These are phyloP conservation scores for Phycomyces blakesleeanus DNA, from an alignment of 192 early-diverging fungal species.

Conservation along the genomic window DNA sequence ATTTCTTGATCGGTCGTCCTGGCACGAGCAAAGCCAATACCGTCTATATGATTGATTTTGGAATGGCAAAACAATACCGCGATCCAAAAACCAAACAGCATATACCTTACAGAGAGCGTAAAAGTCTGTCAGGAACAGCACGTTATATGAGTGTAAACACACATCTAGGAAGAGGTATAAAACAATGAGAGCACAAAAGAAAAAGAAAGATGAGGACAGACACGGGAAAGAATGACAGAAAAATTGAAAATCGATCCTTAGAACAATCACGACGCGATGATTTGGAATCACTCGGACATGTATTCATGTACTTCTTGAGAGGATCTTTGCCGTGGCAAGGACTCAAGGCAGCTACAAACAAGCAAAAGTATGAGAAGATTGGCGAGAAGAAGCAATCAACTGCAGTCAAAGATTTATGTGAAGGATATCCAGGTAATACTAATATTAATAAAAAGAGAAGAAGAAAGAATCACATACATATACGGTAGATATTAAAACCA, in stretches of 20 bases:
- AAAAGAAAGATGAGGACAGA: too few relatives aligned
- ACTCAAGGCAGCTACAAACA: conserved; percentile 94
- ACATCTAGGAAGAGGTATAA: conserved; percentile 84
- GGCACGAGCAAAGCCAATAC: conserved; percentile 53
- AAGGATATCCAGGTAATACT: conserved; percentile 70
- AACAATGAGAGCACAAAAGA: too few relatives aligned
- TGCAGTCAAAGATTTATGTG: conserved; percentile 85
- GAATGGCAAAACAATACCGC: conserved; percentile 97
- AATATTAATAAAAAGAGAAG: background rate
- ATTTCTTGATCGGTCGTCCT: conserved; percentile 91
- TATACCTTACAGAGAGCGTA: conserved; percentile 96
- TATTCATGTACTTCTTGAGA: conserved; percentile 97
- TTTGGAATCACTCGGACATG: conserved; percentile 95
- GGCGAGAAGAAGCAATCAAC: conserved; percentile 96
- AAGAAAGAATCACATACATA: background rate
- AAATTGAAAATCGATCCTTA: background rate
- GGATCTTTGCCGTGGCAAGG: conserved; percentile 98
- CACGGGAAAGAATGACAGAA: background rate
- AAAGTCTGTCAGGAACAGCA: conserved; percentile 91
- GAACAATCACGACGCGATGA: conserved; percentile 98
- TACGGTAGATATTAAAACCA: too few relatives aligned
- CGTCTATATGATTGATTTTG: conserved; percentile 95
- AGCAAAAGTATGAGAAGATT: conserved; percentile 99
- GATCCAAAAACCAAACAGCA: conserved; percentile 95
- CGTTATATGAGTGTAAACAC: conserved; percentile 99